Evolutionary conservation across 2,329 filamentous ascomycete species (phyloP), one percentile per base, ranked within the genome.

Genomic region (Alternaria dauci): DNA sequence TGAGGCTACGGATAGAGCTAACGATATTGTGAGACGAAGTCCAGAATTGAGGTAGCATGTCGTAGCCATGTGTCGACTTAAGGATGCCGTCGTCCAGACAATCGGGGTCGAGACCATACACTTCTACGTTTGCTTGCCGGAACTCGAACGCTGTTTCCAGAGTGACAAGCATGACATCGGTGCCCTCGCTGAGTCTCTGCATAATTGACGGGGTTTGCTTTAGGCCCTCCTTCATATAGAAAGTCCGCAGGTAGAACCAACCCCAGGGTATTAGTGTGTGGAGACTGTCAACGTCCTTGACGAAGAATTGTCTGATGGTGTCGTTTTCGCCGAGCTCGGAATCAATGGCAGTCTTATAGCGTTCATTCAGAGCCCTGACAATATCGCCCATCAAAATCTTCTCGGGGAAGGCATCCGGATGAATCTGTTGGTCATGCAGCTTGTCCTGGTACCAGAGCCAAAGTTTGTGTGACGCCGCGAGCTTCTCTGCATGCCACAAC

Each of bases 401-500:
- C 71, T 90, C 84, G 38, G 86, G 86, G 18, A 84, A 82, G 14
- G 86, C 83, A 52, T 86, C 70, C 34, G 72, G 85, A 8, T 89
- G 84, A 52, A 89, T 88, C 14, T 84, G 81, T 74, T 97, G 91
- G 69, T 96, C 92, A 42, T 88, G 84, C 63, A 75, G 63, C 83
- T 90, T 89, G 8, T 83, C 81, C 73, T 97, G 91, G 71, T 96
- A 93, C 54, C 87, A 84, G 63, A 88, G 89, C 93, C 94, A 98
- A 38, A 98, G 84, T 46, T 88, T 84, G 61, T 87, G 85, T 18
- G 93, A 92, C 36, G 93, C 91, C 43, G 90, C 88, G 80, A 98
- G 86, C 78, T 94, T 97, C 77, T 99, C 95, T 0, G 94, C 94
- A 71, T 94, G 89, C 84, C 89, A 91, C n/a, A 99, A 82, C 32